Conservation (phyloP, 2,329 filamentous ascomycete genomes). For the Colletotrichum sp. region DNA sequence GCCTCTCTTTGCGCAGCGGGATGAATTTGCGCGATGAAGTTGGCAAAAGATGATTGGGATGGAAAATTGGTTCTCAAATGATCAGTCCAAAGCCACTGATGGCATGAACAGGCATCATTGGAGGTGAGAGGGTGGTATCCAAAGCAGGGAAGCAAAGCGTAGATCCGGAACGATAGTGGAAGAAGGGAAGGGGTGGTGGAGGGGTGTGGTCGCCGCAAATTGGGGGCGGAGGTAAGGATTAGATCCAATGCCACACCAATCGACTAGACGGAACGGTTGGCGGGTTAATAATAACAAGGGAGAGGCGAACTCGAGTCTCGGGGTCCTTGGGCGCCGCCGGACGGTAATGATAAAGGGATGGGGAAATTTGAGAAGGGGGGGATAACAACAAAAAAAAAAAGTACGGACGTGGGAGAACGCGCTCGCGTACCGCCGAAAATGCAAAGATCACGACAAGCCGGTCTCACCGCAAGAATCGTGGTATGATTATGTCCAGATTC, state of each 20-base stretch:
- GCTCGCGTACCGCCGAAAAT: background rate
- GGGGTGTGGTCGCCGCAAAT: background rate
- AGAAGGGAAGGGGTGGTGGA: background rate
- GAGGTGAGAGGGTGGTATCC: background rate
- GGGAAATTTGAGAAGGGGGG: background rate
- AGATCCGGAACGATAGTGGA: conserved; percentile 1
- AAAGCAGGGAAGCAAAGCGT: conserved; percentile 8
- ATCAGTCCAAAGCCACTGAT: conserved; percentile 8
- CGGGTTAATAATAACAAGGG: background rate
- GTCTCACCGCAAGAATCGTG: conserved; percentile 4
- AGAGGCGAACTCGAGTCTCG: background rate
- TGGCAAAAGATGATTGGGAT: background rate
- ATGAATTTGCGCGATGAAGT: background rate
- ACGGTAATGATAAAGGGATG: background rate
- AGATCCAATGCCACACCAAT: background rate
- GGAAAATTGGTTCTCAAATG: conserved; percentile 1
- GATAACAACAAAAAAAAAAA: background rate
- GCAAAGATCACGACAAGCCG: background rate
- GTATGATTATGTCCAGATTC: conserved; percentile 4
- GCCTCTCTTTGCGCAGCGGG: background rate
- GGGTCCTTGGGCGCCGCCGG: background rate
- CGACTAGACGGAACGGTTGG: background rate
- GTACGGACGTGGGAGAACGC: background rate
- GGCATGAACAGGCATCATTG: conserved; percentile 14
- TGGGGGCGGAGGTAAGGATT: background rate